These are phyloP conservation scores for Aspergillus funiculosus DNA, from an alignment of 495 filamentous ascomycete genomes.

Conservation along the genomic window DNA sequence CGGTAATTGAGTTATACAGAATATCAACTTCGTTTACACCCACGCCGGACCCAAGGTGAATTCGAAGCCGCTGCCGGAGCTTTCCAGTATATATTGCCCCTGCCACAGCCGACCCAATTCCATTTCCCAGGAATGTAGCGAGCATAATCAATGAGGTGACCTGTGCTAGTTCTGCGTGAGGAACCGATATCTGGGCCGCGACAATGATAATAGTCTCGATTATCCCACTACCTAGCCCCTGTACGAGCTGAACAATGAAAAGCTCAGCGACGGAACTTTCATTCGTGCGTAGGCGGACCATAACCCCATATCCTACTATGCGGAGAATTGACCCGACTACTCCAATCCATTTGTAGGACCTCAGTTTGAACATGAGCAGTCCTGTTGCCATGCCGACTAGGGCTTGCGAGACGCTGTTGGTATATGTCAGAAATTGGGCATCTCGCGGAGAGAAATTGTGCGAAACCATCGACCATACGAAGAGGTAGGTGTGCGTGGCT, in stretches of 20 bases:
- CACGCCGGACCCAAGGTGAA: slow-evolving; percentile 27
- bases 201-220: slow-evolving; percentile 41
- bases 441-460: slow-evolving; percentile 35
- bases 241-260: slow-evolving; percentile 43
- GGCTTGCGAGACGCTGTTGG: slow-evolving; percentile 41
- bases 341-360: slow-evolving; percentile 43
- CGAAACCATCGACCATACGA: slow-evolving; percentile 41
- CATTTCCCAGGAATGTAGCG: slow-evolving; percentile 39
- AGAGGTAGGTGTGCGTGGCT: slow-evolving; percentile 42
- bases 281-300: slow-evolving; percentile 43
- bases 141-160: slow-evolving; percentile 42
- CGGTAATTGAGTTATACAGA: slow-evolving; percentile 42
- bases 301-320: slow-evolving; percentile 44
- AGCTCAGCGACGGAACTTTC: slow-evolving; percentile 40
- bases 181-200: slow-evolving; percentile 40
- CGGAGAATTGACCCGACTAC: slow-evolving; percentile 36
- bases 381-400: slow-evolving; percentile 39
- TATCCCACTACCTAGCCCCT: slow-evolving; percentile 45
- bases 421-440: slow-evolving; percentile 42
- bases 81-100: slow-evolving; percentile 45
- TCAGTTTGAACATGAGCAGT: slow-evolving; percentile 36
- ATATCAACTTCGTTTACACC: slow-evolving; percentile 22
- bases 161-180: slow-evolving; percentile 42
- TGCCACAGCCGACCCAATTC: slow-evolving; percentile 44
- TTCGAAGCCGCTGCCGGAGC: slow-evolving; percentile 26